phyloP scores from a whole-genome alignment of 345 rosid genomes.

The Bruguiera gymnorhiza region DNA sequence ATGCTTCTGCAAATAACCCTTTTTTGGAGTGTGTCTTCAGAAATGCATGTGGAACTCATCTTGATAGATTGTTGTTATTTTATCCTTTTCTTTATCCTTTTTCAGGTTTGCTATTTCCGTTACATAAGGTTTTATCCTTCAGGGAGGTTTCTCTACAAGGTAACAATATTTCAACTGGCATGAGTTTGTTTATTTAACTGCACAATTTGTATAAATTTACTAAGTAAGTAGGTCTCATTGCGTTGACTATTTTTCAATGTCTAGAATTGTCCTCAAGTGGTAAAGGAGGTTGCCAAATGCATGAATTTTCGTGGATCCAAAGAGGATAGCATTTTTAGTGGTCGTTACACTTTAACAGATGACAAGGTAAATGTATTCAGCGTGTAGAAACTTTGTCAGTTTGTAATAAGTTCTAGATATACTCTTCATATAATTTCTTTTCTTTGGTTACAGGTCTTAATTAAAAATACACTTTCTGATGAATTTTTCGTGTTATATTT shows the following conservation, averaged over 20 bases:
- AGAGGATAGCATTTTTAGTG: conserved; percentile 62
- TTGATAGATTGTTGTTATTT: conserved; percentile 4
- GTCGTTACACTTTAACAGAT: conserved; percentile 69
- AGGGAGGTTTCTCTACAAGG: conserved; percentile 93
- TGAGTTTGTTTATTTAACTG: neutral
- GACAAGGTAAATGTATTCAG: conserved; percentile 53
- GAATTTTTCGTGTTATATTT: neutral
- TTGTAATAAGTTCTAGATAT: neutral
- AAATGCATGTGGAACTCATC: neutral
- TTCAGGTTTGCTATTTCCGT: conserved; percentile 90
- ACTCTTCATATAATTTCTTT: neutral
- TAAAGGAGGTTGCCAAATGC: conserved; percentile 79
- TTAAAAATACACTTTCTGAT: neutral
- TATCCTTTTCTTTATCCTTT: conserved; percentile 1
- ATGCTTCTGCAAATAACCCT: neutral
- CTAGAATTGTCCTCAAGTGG: conserved; percentile 81
- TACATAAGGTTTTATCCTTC: conserved; percentile 85
- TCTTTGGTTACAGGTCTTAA: neutral
- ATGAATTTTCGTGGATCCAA: conserved; percentile 79
- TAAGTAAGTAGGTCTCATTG: conserved; percentile 16
- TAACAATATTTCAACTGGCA: conserved; percentile 25
- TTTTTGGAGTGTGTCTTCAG: no score
- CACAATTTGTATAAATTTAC: neutral
- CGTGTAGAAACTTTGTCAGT: neutral
- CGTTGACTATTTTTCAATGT: conserved; percentile 13